A percentile compares a stretch with the other conserved stretches of the same genome.
Evolutionary conservation across 2,329 filamentous ascomycete species (phyloP).

Genomic region (Didymella pinodella): DNA sequence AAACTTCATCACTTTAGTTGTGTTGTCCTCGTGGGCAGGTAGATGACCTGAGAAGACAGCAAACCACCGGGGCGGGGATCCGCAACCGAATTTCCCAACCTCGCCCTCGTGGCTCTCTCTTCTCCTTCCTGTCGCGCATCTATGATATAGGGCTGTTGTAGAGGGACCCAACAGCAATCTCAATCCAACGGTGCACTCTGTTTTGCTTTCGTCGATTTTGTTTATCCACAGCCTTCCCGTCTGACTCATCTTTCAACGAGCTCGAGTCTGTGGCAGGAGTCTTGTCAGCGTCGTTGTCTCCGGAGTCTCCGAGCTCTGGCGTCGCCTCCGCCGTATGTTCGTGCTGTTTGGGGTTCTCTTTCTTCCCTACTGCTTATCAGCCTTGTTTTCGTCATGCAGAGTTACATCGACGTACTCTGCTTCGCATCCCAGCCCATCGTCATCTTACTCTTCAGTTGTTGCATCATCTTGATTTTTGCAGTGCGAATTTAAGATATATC

Average conservation of each 20-base stretch:
- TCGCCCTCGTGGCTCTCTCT: background rate
- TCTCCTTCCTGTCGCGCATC: background rate
- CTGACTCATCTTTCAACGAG: background rate
- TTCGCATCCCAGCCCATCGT: background rate
- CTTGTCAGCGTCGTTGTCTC: background rate
- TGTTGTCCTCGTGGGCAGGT: too few relatives aligned
- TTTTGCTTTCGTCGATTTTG: background rate
- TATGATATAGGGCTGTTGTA: background rate
- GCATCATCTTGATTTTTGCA: background rate
- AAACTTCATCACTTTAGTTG: too few relatives aligned
- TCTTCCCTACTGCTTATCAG: background rate
- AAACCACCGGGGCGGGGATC: background rate
- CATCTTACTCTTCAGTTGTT: background rate
- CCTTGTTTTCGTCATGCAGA: background rate
- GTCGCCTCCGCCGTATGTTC: background rate
- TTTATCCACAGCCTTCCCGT: background rate
- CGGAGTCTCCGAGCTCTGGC: background rate
- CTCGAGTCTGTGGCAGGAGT: background rate
- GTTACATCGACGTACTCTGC: background rate
- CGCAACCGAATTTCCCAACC: background rate
- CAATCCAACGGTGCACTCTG: background rate
- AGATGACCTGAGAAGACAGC: background rate
- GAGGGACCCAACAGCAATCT: background rate
- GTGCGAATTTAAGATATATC: background rate
- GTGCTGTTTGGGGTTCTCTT: background rate